A percentile compares a stretch with the other conserved stretches of the same genome.
These are phyloP conservation scores for Talaromyces proteolyticus DNA, from an alignment of 495 filamentous ascomycete genomes.

Conservation along the genomic window DNA sequence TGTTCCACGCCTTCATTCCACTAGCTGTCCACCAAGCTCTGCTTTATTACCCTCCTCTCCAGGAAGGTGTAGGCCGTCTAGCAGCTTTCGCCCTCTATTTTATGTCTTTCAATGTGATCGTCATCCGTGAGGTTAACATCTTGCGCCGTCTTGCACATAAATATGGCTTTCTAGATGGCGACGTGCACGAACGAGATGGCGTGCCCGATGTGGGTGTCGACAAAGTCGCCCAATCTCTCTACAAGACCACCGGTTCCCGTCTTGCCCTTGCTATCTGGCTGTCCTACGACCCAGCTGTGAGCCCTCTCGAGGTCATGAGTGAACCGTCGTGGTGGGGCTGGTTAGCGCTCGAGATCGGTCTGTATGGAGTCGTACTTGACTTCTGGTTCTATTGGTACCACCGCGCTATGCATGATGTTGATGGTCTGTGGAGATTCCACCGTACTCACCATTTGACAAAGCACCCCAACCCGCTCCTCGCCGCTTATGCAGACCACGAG, in stretches of 20 bases:
- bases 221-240: slow-evolving; percentile 22
- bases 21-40: slow-evolving; percentile 30
- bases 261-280: slow-evolving; percentile 27
- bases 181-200: slow-evolving; percentile 30
- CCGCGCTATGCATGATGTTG: slow-evolving; percentile 27
- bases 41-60: slow-evolving; percentile 21
- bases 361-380: slow-evolving; percentile 32
- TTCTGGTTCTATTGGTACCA: slow-evolving; percentile 41
- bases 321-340: slow-evolving; percentile 17
- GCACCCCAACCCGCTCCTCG: slow-evolving; percentile 30
- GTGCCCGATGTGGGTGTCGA: slow-evolving; percentile 27
- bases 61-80: slow-evolving; percentile 20
- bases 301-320: slow-evolving; percentile 34
- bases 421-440: slow-evolving; percentile 30
- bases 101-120: slow-evolving; percentile 22
- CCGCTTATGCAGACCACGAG: slow-evolving; percentile 28
- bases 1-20: slow-evolving; percentile 31
- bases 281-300: slow-evolving; percentile 13
- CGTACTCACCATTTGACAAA: slow-evolving; percentile 36
- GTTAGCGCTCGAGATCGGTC: slow-evolving; percentile 22
- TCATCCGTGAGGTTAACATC: slow-evolving; percentile 25
- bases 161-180: slow-evolving; percentile 31
- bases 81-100: slow-evolving; percentile 32
- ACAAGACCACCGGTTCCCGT: slow-evolving; percentile 24
- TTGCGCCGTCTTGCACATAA: slow-evolving; percentile 18